Percentiles rank a stretch among this genome's conserved stretches.
Conservation (phyloP, 2,329 filamentous ascomycete genomes). For the Penicillium glabrum region DNA sequence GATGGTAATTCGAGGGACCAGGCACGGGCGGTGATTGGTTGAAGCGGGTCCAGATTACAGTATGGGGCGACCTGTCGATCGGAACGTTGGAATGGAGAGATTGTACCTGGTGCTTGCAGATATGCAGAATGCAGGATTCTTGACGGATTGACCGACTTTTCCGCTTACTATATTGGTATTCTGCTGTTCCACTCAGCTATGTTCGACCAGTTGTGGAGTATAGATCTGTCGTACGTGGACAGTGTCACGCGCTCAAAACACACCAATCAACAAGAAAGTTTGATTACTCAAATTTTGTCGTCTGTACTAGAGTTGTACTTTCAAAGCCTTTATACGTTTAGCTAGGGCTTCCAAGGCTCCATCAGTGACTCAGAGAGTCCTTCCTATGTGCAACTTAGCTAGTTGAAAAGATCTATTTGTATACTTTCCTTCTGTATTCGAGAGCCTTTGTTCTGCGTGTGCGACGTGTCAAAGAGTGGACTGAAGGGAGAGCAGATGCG, state of each 20-base stretch:
- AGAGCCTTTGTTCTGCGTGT: not conserved
- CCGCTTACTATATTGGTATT: not conserved
- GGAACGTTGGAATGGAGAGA: constrained; percentile 13
- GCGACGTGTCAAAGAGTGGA: too few species aligned
- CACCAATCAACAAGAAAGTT: not conserved
- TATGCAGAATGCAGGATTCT: constrained; percentile 9
- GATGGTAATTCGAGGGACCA: constrained; percentile 17
- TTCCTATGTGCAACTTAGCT: not conserved
- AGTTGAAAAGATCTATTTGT: not conserved
- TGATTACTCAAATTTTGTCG: not conserved
- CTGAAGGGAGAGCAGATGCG: not conserved
- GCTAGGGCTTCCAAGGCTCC: not conserved
- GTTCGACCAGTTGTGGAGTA: not conserved
- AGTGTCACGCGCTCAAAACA: constrained; percentile 3
- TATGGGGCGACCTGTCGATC: constrained; percentile 17
- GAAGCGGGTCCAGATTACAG: not conserved
- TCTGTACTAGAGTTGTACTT: not conserved
- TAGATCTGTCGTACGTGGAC: not conserved
- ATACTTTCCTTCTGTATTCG: not conserved
- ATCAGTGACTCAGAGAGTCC: not conserved
- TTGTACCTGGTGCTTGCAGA: not conserved
- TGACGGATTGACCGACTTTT: not conserved
- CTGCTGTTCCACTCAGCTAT: not conserved
- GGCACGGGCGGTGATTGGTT: constrained; percentile 23
- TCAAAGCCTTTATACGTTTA: not conserved